Evolutionary conservation across 1,284 basidiomycete species (phyloP).

Genomic region (Leccinum pallidistipes): DNA sequence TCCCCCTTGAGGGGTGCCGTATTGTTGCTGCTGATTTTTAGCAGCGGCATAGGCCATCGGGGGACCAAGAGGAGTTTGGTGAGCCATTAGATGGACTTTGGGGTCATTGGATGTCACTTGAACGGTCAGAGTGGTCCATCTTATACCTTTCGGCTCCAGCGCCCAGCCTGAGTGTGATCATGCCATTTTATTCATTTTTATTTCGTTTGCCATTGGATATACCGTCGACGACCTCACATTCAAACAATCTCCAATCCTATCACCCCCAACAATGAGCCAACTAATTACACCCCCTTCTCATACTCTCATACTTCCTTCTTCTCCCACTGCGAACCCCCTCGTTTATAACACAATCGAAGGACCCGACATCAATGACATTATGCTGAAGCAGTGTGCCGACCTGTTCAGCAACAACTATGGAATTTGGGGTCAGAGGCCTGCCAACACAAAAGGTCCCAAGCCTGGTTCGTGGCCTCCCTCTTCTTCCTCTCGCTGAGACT

Average conservation of each 20-base stretch:
- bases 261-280: neutral
- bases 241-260: neutral
- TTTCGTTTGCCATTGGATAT: no score
- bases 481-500: neutral
- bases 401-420: slow-evolving; percentile 1
- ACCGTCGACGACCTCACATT: no score
- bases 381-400: neutral
- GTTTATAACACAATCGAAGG: neutral
- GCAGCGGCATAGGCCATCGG: no score
- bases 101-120: no score
- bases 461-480: neutral
- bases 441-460: slow-evolving; percentile 1
- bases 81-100: no score
- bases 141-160: no score
- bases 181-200: no score
- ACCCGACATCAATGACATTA: neutral
- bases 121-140: no score
- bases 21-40: no score
- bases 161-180: no score
- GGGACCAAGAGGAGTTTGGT: no score
- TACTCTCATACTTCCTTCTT: neutral
- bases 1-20: no score
- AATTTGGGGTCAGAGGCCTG: neutral
- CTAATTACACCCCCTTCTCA: neutral
- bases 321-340: neutral